These are phyloP conservation scores for Erythrophleum fordii DNA, from an alignment of 306 rosid species.

Conservation along the genomic window DNA sequence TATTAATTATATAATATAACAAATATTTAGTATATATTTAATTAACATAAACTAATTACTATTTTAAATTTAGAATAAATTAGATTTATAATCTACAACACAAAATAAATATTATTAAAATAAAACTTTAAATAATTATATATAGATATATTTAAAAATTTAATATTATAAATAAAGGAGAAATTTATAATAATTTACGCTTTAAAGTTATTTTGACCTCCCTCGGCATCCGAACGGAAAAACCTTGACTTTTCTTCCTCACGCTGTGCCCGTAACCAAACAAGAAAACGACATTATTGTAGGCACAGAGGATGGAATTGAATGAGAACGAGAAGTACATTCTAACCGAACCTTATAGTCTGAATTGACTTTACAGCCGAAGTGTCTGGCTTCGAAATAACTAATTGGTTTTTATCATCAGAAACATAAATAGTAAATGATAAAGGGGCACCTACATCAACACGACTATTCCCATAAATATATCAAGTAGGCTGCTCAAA, in stretches of 20 bases:
- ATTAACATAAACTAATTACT: too few species aligned
- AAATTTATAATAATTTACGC: too few species aligned
- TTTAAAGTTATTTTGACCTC: too few species aligned
- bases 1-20: too few species aligned
- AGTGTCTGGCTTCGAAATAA: constrained; percentile 21
- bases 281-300: constrained; percentile 2
- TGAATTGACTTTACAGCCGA: constrained; percentile 8
- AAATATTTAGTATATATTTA: too few species aligned
- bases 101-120: too few species aligned
- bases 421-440: background rate
- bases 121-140: too few species aligned
- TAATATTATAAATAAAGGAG: too few species aligned
- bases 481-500: background rate
- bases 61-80: too few species aligned
- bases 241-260: background rate
- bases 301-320: background rate
- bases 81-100: too few species aligned
- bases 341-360: constrained; percentile 10
- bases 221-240: background rate
- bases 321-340: background rate
- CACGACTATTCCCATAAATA: background rate
- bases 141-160: too few species aligned
- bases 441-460: background rate
- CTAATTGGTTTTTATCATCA: background rate
- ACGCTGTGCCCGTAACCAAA: background rate